A percentile compares a stretch with the other conserved stretches of the same genome.
These are phyloP conservation scores for Penicillium brevicompactum DNA, from an alignment of 2,329 filamentous ascomycete species.

Conservation along the genomic window DNA sequence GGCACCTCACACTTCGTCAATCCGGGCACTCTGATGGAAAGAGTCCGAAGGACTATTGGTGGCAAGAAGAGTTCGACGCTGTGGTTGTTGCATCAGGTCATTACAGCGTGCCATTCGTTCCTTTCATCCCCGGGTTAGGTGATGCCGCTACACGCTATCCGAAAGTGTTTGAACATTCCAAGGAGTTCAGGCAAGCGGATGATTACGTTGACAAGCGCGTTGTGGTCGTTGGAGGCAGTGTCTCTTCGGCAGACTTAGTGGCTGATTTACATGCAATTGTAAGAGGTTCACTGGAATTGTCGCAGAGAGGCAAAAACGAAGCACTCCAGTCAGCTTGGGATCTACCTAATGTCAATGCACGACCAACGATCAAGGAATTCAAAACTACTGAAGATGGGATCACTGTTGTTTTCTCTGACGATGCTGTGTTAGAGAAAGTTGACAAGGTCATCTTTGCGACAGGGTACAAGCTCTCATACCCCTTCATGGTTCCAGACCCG, in stretches of 20 bases:
- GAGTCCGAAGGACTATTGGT: slow-evolving; percentile 36
- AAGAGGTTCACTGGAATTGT: slow-evolving; percentile 22
- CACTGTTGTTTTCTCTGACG: slow-evolving; percentile 26
- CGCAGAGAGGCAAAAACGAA: slow-evolving; percentile 23
- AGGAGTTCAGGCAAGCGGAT: slow-evolving; percentile 35
- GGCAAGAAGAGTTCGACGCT: slow-evolving; percentile 46
- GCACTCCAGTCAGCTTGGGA: slow-evolving; percentile 22
- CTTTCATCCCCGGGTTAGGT: slow-evolving; percentile 38
- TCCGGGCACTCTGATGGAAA: slow-evolving; percentile 10
- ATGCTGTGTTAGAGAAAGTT: slow-evolving; percentile 14
- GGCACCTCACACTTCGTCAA: slow-evolving; percentile 33
- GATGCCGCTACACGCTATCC: slow-evolving; percentile 36
- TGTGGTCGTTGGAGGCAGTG: slow-evolving; percentile 31
- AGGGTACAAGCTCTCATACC: slow-evolving; percentile 31
- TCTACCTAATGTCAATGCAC: slow-evolving; percentile 26
- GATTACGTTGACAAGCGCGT: slow-evolving; percentile 41
- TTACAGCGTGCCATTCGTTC: slow-evolving; percentile 45
- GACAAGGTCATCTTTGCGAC: slow-evolving; percentile 38
- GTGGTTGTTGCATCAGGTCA: slow-evolving; percentile 47
- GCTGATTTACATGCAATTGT: slow-evolving; percentile 28
- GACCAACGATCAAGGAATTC: slow-evolving; percentile 20
- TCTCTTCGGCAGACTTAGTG: slow-evolving; percentile 33
- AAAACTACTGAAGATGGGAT: background rate
- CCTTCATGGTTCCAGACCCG: slow-evolving; percentile 28
- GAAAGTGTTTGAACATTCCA: slow-evolving; percentile 40